Evolutionary conservation across 805 yeast species (phyloP).

Genomic region (Scheffersomyces amazonensis): DNA sequence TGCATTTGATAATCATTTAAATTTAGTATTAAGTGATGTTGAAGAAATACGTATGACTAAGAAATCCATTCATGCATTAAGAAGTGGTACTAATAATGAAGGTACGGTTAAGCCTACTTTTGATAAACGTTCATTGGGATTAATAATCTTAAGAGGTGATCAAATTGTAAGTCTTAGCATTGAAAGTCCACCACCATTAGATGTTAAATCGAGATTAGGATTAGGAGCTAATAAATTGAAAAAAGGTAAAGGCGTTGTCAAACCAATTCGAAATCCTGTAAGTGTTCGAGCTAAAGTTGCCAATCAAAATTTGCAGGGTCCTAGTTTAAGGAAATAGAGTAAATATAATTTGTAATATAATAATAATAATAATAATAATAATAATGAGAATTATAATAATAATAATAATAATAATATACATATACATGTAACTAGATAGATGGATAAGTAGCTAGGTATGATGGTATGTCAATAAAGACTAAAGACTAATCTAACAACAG

Average conservation of each 20-base stretch:
- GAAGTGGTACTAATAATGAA: slow-evolving; percentile 11
- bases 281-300: slow-evolving; percentile 19
- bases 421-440: neutral
- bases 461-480: too few species aligned
- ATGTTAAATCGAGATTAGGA: slow-evolving; percentile 27
- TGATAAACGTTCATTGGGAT: slow-evolving; percentile 75
- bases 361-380: neutral
- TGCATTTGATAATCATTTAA: slow-evolving; percentile 89
- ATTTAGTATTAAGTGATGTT: slow-evolving; percentile 77
- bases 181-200: slow-evolving; percentile 57
- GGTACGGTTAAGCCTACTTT: slow-evolving; percentile 1
- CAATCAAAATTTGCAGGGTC: neutral
- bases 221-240: slow-evolving; percentile 4
- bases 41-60: slow-evolving; percentile 79
- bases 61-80: slow-evolving; percentile 44
- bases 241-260: slow-evolving; percentile 24
- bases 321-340: neutral
- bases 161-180: slow-evolving; percentile 70
- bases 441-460: too few species aligned
- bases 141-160: slow-evolving; percentile 85
- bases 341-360: neutral
- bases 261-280: slow-evolving; percentile 36
- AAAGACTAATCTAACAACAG: slow-evolving; percentile 56
- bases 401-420: neutral
- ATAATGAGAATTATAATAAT: too few species aligned